phyloP scores from a whole-genome alignment of 139 green algal species.

The Parachlorella kessleri region DNA sequence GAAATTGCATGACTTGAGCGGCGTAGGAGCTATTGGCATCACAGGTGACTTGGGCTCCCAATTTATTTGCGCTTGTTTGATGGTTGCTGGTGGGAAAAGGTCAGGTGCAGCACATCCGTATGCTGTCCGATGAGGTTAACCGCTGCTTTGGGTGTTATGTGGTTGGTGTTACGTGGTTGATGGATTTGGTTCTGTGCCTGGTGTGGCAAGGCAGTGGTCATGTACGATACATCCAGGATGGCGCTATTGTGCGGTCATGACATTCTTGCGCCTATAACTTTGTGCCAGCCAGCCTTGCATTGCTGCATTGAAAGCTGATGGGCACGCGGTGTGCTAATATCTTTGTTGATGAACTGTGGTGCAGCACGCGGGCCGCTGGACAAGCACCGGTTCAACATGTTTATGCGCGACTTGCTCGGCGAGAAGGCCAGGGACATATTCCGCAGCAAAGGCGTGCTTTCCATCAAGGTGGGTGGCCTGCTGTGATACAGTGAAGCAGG shows the following conservation, averaged over 20 bases:
- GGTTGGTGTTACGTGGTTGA: no score
- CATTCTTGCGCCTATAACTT: not conserved
- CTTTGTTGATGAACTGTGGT: not conserved
- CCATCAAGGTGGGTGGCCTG: conserved; percentile 75
- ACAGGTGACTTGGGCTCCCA: conserved; percentile 22
- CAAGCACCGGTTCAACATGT: conserved; percentile 87
- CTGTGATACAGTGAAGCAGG: no score
- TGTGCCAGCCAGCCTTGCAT: not conserved
- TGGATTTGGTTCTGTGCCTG: no score
- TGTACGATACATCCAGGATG: no score
- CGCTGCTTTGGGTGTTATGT: no score
- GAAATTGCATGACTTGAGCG: conserved; percentile 73
- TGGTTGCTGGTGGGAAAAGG: no score
- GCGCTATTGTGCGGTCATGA: not conserved
- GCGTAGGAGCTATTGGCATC: conserved; percentile 76
- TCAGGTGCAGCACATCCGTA: no score
- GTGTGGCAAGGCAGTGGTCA: no score
- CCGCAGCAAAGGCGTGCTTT: conserved; percentile 82
- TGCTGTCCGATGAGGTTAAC: no score
- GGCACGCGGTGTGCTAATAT: not conserved
- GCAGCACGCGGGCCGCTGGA: not conserved
- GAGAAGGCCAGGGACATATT: conserved; percentile 88
- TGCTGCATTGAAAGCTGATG: not conserved
- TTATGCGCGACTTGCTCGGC: conserved; percentile 74
- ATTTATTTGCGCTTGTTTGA: no score